These are phyloP conservation scores for Colletotrichum noveboracense DNA, from an alignment of 2,329 filamentous ascomycete genomes.

Conservation along the genomic window DNA sequence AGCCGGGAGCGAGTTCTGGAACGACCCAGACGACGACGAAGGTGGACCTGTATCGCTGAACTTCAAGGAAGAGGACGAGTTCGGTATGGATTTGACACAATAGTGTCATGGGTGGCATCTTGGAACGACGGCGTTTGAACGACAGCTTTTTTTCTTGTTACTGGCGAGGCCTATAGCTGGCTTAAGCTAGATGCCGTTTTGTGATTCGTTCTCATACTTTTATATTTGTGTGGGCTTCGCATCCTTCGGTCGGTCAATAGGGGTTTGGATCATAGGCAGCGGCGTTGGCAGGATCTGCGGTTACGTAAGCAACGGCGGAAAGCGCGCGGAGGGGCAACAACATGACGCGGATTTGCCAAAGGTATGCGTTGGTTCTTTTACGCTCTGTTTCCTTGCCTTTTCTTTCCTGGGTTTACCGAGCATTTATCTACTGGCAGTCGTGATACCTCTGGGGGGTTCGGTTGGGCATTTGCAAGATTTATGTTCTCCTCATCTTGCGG, in stretches of 20 bases:
- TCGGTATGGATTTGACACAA: conserved; percentile 76
- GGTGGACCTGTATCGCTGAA: conserved; percentile 71
- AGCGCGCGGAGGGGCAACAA: neutral
- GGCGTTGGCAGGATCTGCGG: neutral
- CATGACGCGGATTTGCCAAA: neutral
- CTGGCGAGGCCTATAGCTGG: neutral
- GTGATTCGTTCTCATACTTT: neutral
- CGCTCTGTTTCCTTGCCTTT: conserved; percentile 27
- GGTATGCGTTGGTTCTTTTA: neutral
- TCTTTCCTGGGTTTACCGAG: conserved; percentile 18
- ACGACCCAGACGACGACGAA: conserved; percentile 73
- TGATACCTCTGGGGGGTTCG: conserved; percentile 23
- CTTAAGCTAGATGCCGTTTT: neutral
- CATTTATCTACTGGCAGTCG: conserved; percentile 21
- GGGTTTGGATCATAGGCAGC: neutral
- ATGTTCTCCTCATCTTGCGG: neutral
- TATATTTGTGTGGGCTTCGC: neutral
- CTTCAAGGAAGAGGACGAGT: conserved; percentile 96
- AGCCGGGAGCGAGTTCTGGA: conserved; percentile 65
- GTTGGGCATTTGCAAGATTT: conserved; percentile 22
- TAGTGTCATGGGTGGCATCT: conserved; percentile 26
- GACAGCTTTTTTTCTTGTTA: neutral
- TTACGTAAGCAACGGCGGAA: neutral
- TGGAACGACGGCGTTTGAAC: neutral
- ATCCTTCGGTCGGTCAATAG: neutral